Base-by-base conservation (phyloP, 768 basidiomycete genomes). In the Xerocomellus intermedius region DNA sequence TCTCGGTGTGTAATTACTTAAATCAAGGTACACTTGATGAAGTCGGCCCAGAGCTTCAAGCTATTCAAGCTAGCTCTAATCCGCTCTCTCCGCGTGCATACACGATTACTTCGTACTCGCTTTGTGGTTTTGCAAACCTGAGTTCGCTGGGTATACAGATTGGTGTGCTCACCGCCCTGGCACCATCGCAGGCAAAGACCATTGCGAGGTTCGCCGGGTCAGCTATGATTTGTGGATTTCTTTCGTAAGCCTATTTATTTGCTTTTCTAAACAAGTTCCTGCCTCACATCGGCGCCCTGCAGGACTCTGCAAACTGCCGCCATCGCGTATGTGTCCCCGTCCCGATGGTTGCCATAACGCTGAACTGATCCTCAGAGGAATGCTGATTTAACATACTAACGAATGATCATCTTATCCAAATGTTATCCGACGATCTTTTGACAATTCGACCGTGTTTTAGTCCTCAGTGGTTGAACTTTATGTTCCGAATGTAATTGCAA, bases 111-210 rank as follows among this genome's bases (percentile, higher is more conserved):
- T 85, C 87, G 33, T 96, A 94, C 69, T 86, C 88, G 16, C 84
- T 95, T 16, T 94, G 92, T 70, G 94, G 94, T 10, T 96, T 96
- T 65, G 91, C 91, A 55, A 95, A 95, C 69, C 76, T 92, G 42
- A 84, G 87, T 52, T 90, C 90, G 8, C 76, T 94, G 24, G 94
- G 93, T 65, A 92, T 95, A 61, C 90, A 94, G 69, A 82, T 90
- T 56, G 88, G 88, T 64, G 88, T 89, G 66, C 76, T 89, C 46
- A 75, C 78, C 44, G 84, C 85, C 22, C 76, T 89, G 26, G 88
- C 87, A 21, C 87, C 88, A 4, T 76, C 85, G 22, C 82, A 85
- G 57, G 77, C 80, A 51, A 87, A 82, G 64, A 74, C 81, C 58
- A 94, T 96, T 62, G 85, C 87, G 28, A 78, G 77, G 9, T 77